Evolutionary conservation across 768 basidiomycete species (phyloP), one percentile per base, ranked within the genome.

Genomic region (Jaapia argillacea): DNA sequence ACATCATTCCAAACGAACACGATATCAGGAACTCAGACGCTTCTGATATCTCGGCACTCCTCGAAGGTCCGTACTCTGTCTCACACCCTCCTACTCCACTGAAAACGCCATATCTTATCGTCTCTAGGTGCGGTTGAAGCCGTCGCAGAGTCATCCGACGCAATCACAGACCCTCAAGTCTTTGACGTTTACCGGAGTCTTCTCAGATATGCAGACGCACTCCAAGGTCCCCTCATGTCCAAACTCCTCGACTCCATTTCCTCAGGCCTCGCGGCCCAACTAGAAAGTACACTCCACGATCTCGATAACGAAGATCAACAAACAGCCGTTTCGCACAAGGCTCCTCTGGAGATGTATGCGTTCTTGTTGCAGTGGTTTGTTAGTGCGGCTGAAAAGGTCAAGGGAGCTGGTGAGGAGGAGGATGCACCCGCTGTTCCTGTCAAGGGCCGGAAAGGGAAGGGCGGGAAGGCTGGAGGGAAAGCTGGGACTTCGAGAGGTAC

Each of bases 281-380:
- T 90, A 36, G 90, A 93, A 16, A 68, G 75, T 18, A 79, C 86
- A 3, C 54, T 72, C 24, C 73, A 72, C 42, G 86, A 90, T 49
- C 61, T 86, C 21, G 80, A 85, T 6, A 66, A 74, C 4, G 86
- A 83, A 22, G 76, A 82, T 40, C 74, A 79, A 45, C 69, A 82
- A 45, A 66, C 70, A 1, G 70, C 75, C 52, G 60, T 72, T 49
- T 54, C 67, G 0, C 90, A 91, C 60, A 86, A 82, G 58, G 50
- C 57, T 3, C 77, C 89, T 0, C 69, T 99, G 47, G 96, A 98
- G 59, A 81, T 86, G 70, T 97, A 89, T 59, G 85, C 84, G 5
- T 97, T 98, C 58, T 66, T 97, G 21, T 62, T 96, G n/a, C 72
- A 81, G 47, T 97, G 92, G 92, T 93, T 93, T 57, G 85, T 88